These are phyloP conservation scores for Pyrenophora seminiperda DNA, from an alignment of 2,329 filamentous ascomycete species.

Conservation along the genomic window DNA sequence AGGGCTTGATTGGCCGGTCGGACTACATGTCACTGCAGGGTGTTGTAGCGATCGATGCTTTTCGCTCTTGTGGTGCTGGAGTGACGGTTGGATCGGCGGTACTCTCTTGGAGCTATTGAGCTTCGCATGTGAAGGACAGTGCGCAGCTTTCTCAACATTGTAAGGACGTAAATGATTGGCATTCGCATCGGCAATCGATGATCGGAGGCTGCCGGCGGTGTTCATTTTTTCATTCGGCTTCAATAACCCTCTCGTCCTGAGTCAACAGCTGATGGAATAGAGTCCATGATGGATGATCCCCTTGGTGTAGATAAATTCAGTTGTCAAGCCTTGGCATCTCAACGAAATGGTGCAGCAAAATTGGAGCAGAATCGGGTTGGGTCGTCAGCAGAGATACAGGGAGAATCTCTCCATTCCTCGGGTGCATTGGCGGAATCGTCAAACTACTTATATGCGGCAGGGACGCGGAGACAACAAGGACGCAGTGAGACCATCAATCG, in stretches of 20 bases:
- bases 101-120: background rate
- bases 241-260: no score
- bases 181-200: no score
- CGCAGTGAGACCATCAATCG: constrained; percentile 37
- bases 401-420: background rate
- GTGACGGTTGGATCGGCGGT: constrained; percentile 3
- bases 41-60: constrained; percentile 2
- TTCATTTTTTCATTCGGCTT: background rate
- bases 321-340: constrained; percentile 16
- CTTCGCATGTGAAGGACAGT: no score
- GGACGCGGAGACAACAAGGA: background rate
- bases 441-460: constrained; percentile 25
- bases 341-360: constrained; percentile 7
- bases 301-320: background rate
- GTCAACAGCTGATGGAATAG: no score
- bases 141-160: no score
- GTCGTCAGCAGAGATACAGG: background rate
- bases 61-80: background rate
- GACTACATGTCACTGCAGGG: constrained; percentile 11
- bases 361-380: constrained; percentile 14
- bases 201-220: background rate
- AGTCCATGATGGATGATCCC: background rate
- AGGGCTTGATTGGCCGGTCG: constrained; percentile 17
- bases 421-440: background rate
- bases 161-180: no score